Conservation (phyloP, 768 basidiomycete species). For the Suillus occidentalis region DNA sequence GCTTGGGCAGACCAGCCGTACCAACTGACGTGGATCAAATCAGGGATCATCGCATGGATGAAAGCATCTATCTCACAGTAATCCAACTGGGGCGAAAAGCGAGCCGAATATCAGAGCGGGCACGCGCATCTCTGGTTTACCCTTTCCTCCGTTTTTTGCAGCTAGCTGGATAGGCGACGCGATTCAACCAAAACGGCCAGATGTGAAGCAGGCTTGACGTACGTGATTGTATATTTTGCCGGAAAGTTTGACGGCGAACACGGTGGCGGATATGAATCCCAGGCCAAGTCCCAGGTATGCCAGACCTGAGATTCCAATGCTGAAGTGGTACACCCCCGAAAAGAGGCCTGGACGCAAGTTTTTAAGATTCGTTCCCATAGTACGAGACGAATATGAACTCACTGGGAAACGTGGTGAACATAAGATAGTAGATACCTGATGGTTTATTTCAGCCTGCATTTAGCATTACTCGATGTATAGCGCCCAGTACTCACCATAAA, state of each 20-base stretch:
- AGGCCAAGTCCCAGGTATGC: slow-evolving; percentile 54
- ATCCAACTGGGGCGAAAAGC: too few species aligned
- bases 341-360: slow-evolving; percentile 40
- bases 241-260: slow-evolving; percentile 49
- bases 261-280: slow-evolving; percentile 50
- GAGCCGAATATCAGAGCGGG: too few species aligned
- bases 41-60: background rate
- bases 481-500: slow-evolving; percentile 49
- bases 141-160: too few species aligned
- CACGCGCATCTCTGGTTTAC: too few species aligned
- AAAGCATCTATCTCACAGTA: background rate
- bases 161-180: too few species aligned
- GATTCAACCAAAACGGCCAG: too few species aligned
- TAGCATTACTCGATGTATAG: background rate
- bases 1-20: slow-evolving; percentile 85
- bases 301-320: slow-evolving; percentile 51
- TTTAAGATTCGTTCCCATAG: slow-evolving; percentile 6
- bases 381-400: slow-evolving; percentile 21
- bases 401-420: slow-evolving; percentile 67
- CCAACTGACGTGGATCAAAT: slow-evolving; percentile 49
- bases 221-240: slow-evolving; percentile 49
- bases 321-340: slow-evolving; percentile 49
- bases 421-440: slow-evolving; percentile 64
- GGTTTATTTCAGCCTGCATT: background rate
- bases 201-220: slow-evolving; percentile 12